Conservation (phyloP, 257 asterid genomes). For the Scutellaria barbata region DNA sequence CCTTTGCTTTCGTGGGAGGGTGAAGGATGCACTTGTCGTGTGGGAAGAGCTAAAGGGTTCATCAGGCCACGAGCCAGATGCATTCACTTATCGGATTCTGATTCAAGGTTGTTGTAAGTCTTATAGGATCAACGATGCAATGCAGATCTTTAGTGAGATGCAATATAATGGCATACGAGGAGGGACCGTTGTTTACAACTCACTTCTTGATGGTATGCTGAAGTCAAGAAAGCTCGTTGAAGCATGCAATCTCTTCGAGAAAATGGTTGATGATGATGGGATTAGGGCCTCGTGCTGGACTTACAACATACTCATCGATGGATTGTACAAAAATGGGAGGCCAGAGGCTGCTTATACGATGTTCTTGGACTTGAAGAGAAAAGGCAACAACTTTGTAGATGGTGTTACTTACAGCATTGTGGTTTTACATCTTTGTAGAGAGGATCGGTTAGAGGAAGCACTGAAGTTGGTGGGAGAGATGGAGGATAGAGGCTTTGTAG, state of each 20-base stretch:
- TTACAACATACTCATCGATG: conserved; percentile 84
- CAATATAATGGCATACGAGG: conserved; percentile 69
- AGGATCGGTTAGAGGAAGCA: conserved; percentile 68
- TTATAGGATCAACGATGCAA: conserved; percentile 64
- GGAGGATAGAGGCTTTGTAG: conserved; percentile 82
- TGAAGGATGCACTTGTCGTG: conserved; percentile 75
- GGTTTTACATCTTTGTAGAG: conserved; percentile 68
- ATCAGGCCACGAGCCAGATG: conserved; percentile 83
- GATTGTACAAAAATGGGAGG: conserved; percentile 81
- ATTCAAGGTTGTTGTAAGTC: conserved; percentile 86
- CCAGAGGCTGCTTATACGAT: conserved; percentile 78
- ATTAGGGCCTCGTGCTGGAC: conserved; percentile 88
- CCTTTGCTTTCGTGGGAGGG: conserved; percentile 83
- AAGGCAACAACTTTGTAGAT: conserved; percentile 75
- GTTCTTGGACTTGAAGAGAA: conserved; percentile 83
- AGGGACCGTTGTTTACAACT: conserved; percentile 69
- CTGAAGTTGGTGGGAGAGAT: conserved; percentile 84
- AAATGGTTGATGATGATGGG: conserved; percentile 84
- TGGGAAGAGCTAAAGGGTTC: conserved; percentile 92
- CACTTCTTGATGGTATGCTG: conserved; percentile 83
- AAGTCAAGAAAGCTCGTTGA: conserved; percentile 76
- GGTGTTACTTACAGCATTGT: conserved; percentile 82
- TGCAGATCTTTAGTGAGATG: conserved; percentile 77
- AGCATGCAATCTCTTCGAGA: conserved; percentile 87
- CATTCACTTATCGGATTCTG: conserved; percentile 77